These are phyloP conservation scores for Annulohypoxylon maeteangense DNA, from an alignment of 495 filamentous ascomycete genomes.

Conservation along the genomic window DNA sequence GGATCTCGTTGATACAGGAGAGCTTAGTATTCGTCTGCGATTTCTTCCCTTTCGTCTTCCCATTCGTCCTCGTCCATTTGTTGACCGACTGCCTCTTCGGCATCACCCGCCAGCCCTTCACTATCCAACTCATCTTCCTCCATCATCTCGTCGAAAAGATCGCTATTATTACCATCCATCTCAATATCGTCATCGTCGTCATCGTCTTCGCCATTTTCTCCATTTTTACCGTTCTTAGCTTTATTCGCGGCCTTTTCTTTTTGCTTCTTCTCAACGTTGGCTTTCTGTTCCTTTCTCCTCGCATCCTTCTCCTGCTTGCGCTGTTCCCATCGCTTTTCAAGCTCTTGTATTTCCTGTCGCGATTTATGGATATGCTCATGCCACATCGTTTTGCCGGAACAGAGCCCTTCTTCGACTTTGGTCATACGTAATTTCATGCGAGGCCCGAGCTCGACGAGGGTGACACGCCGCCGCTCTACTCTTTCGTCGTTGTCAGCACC, in stretches of 20 bases:
- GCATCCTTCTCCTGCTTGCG: constrained; percentile 82
- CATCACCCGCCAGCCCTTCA: constrained; percentile 66
- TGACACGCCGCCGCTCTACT: constrained; percentile 86
- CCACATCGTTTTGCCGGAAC: constrained; percentile 94
- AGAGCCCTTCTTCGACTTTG: constrained; percentile 96
- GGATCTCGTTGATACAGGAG: neutral
- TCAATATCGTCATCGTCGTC: constrained; percentile 71
- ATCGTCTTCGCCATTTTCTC: constrained; percentile 60
- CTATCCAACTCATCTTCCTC: constrained; percentile 65
- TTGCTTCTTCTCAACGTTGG: constrained; percentile 87
- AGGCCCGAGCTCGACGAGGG: constrained; percentile 90
- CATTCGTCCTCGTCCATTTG: constrained; percentile 65
- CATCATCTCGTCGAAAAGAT: constrained; percentile 64
- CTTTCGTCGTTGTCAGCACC: constrained; percentile 43
- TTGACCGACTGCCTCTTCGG: constrained; percentile 67
- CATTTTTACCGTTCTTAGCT: constrained; percentile 60
- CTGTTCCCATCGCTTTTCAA: constrained; percentile 84
- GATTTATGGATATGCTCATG: constrained; percentile 92
- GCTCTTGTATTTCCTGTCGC: constrained; percentile 74
- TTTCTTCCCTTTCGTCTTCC: constrained; percentile 63
- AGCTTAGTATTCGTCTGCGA: constrained; percentile 40
- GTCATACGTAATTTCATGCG: constrained; percentile 88
- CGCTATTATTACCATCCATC: constrained; percentile 61
- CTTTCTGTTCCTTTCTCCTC: constrained; percentile 81
- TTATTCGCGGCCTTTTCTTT: constrained; percentile 58